Conservation (phyloP, 1,139 yeast species). For the Blastobotrys persicus region DNA sequence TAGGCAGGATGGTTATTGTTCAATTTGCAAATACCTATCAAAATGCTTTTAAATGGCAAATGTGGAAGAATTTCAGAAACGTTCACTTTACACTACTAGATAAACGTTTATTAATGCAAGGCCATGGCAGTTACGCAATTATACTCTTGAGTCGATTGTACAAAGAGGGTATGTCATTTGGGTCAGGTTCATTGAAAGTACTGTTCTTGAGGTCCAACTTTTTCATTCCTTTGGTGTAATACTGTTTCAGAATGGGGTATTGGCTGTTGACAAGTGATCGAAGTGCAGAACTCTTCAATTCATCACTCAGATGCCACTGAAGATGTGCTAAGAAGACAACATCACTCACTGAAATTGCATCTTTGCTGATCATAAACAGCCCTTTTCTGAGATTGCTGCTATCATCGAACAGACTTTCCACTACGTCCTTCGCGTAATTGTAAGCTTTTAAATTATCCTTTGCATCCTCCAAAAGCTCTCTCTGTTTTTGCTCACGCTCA, state of each 20-base stretch:
- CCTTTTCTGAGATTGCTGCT: background rate
- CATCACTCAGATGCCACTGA: conserved; percentile 22
- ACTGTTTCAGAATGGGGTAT: conserved; percentile 5
- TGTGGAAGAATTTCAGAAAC: too few relatives aligned
- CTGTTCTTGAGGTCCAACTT: conserved; percentile 4
- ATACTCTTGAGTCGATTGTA: conserved; percentile 2
- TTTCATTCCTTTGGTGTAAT: background rate
- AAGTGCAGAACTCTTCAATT: background rate
- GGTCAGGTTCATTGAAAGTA: background rate
- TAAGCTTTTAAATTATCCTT: conserved; percentile 53
- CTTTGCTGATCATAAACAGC: conserved; percentile 7
- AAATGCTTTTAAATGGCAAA: too few relatives aligned
- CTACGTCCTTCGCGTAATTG: conserved; percentile 21
- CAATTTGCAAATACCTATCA: too few relatives aligned
- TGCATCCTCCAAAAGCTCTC: conserved; percentile 47
- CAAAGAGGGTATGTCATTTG: background rate
- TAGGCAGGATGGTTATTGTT: too few relatives aligned
- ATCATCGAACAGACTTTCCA: conserved; percentile 1
- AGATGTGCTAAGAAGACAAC: conserved; percentile 31
- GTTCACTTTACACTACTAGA: too few relatives aligned
- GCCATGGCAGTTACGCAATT: background rate
- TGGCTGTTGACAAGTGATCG: background rate
- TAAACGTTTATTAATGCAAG: too few relatives aligned
- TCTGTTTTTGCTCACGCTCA: conserved; percentile 46
- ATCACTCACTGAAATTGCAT: conserved; percentile 17